Percentiles rank a stretch among this genome's conserved stretches.
These are phyloP conservation scores for Gardenia jasminoides DNA, from an alignment of 257 asterid genomes.

Conservation along the genomic window DNA sequence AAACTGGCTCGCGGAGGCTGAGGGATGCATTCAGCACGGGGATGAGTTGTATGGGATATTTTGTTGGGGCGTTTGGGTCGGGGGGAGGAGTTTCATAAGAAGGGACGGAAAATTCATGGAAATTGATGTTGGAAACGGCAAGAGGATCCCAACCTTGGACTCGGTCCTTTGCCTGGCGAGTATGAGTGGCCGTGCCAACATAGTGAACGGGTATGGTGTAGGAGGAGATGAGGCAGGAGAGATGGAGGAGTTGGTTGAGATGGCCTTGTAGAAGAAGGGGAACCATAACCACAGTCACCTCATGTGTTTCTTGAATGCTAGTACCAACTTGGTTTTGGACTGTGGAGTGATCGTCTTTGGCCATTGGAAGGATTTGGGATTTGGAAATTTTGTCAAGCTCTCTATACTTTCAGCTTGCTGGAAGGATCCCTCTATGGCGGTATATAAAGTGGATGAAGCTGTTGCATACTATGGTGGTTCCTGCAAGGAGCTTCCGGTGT, in stretches of 20 bases:
- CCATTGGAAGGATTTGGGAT: too few species aligned
- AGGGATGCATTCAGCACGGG: constrained; percentile 33
- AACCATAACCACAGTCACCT: constrained; percentile 45
- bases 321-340: too few species aligned
- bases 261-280: constrained; percentile 69
- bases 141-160: constrained; percentile 44
- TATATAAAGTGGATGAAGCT: too few species aligned
- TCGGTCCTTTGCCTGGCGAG: constrained; percentile 49
- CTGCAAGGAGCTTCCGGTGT: too few species aligned
- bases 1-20: constrained; percentile 35
- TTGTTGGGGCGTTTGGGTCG: constrained; percentile 30
- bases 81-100: constrained; percentile 28
- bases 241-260: constrained; percentile 74
- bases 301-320: background rate
- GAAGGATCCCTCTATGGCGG: too few species aligned
- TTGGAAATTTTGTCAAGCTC: too few species aligned
- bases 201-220: constrained; percentile 39
- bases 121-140: constrained; percentile 11
- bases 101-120: constrained; percentile 11
- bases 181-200: constrained; percentile 50
- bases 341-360: too few species aligned
- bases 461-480: too few species aligned
- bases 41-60: constrained; percentile 46
- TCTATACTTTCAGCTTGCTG: too few species aligned
- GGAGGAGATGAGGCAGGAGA: constrained; percentile 55